Conservation (phyloP, 345 rosid genomes). For the Citrus maxima region DNA sequence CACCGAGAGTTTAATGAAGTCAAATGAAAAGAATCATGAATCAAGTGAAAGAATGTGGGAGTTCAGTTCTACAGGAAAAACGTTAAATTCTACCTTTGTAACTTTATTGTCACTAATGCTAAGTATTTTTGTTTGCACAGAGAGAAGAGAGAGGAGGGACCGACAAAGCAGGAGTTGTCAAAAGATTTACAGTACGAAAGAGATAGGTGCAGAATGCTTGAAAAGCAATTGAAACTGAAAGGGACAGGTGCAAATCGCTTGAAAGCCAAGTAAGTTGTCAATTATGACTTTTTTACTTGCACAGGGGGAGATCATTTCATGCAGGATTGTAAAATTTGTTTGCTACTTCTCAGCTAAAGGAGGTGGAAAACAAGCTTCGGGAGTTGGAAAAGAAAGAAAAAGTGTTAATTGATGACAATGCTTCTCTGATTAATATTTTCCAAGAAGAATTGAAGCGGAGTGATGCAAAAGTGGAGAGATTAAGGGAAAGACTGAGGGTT, state of each 20-base stretch:
- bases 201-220: conserved; percentile 26
- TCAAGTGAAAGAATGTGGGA: conserved; percentile 14
- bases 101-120: neutral
- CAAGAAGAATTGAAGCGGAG: conserved; percentile 32
- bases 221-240: conserved; percentile 16
- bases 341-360: conserved; percentile 26
- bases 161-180: neutral
- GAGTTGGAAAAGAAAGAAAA: conserved; percentile 10
- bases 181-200: conserved; percentile 19
- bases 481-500: conserved; percentile 37
- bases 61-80: too few species aligned
- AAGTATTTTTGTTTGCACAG: conserved; percentile 12
- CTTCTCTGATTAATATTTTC: conserved; percentile 4
- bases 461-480: conserved; percentile 28
- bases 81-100: neutral
- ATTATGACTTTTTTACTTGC: neutral
- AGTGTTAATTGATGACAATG: conserved; percentile 21
- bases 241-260: conserved; percentile 23
- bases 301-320: neutral
- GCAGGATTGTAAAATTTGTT: neutral
- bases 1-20: neutral
- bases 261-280: conserved; percentile 32
- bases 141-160: neutral
- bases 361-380: conserved; percentile 18
- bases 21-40: conserved; percentile 18